Evolutionary conservation across 768 basidiomycete genomes (phyloP).

Genomic region (Thelephora aurantiotincta): DNA sequence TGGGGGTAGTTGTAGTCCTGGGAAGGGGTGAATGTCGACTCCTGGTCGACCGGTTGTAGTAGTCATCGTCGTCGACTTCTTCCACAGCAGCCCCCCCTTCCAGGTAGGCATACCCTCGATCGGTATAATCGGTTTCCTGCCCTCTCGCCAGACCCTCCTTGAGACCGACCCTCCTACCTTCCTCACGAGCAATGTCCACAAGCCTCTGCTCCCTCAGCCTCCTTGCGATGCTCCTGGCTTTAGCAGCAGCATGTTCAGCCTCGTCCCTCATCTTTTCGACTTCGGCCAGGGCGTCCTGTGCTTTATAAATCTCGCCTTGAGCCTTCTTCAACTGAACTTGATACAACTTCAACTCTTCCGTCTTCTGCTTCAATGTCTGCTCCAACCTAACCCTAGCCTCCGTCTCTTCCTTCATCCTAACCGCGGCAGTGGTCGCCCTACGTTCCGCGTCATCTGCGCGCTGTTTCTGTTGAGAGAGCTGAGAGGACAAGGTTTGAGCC

Average conservation of each 20-base stretch:
- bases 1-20: conserved; percentile 1
- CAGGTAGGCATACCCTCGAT: conserved; percentile 7
- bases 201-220: conserved; percentile 31
- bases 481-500: background rate
- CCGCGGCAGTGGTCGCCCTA: background rate
- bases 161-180: conserved; percentile 38
- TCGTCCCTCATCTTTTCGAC: conserved; percentile 33
- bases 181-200: conserved; percentile 35
- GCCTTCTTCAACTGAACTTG: conserved; percentile 44
- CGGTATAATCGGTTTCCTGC: conserved; percentile 16
- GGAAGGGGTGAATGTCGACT: conserved; percentile 3
- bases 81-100: conserved; percentile 1
- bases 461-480: background rate
- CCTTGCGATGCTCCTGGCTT: conserved; percentile 30
- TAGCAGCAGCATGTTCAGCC: conserved; percentile 32
- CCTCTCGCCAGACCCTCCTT: conserved; percentile 31
- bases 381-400: background rate
- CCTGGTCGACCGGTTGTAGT: background rate
- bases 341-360: conserved; percentile 39
- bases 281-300: conserved; percentile 35
- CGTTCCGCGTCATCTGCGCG: background rate
- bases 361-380: background rate
- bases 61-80: conserved; percentile 2
- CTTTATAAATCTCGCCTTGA: conserved; percentile 41
- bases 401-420: background rate